Conservation (phyloP, 2,329 filamentous ascomycete genomes). For the Apiospora hydei region DNA sequence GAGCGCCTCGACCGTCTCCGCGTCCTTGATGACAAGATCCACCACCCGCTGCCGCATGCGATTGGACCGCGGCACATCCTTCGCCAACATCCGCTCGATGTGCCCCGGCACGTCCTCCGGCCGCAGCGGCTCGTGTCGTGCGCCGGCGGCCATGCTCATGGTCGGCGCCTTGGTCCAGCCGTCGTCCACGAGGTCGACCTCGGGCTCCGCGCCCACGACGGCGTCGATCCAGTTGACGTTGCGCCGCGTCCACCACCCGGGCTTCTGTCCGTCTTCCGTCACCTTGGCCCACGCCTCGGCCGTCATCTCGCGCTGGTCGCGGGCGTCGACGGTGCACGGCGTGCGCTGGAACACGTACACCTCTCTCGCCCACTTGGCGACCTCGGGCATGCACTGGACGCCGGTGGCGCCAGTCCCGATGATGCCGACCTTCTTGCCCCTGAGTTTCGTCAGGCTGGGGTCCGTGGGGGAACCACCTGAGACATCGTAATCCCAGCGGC, state of each 20-base stretch:
- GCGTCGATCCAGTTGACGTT: slow-evolving; percentile 50
- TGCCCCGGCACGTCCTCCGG: background rate
- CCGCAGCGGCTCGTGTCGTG: slow-evolving; percentile 17
- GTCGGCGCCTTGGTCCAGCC: slow-evolving; percentile 52
- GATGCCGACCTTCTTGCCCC: slow-evolving; percentile 55
- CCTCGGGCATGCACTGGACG: slow-evolving; percentile 52
- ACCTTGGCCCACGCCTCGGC: slow-evolving; percentile 48
- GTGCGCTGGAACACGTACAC: slow-evolving; percentile 66
- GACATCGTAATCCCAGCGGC: slow-evolving; percentile 52
- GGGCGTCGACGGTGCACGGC: slow-evolving; percentile 39
- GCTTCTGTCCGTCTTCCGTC: slow-evolving; percentile 31
- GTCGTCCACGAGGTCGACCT: slow-evolving; percentile 55
- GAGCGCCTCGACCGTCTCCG: slow-evolving; percentile 41
- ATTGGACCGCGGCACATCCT: slow-evolving; percentile 49
- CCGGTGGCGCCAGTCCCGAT: slow-evolving; percentile 59
- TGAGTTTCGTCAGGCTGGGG: slow-evolving; percentile 52
- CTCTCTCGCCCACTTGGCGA: slow-evolving; percentile 56
- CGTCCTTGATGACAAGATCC: slow-evolving; percentile 60
- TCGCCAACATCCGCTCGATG: slow-evolving; percentile 40
- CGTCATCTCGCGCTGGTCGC: slow-evolving; percentile 42
- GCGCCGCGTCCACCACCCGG: slow-evolving; percentile 24
- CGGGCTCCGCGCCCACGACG: slow-evolving; percentile 44
- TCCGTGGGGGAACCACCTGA: slow-evolving; percentile 51
- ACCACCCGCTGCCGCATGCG: slow-evolving; percentile 55
- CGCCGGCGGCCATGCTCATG: slow-evolving; percentile 41